Evolutionary conservation across 1,139 yeast genomes (phyloP), one percentile per base, ranked within the genome.

Genomic region (Candida labiduridarum): DNA sequence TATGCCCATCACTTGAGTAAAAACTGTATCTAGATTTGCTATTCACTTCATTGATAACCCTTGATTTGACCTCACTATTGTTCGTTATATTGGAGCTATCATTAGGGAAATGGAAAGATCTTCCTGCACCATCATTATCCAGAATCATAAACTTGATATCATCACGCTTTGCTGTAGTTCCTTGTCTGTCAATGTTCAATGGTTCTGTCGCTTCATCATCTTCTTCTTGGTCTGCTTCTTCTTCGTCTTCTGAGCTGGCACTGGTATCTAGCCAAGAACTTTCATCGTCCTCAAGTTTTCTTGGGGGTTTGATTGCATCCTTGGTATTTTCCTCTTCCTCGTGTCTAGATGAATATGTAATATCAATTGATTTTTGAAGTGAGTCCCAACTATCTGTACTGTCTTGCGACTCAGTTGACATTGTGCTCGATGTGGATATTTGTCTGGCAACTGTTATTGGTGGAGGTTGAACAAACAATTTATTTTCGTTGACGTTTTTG

Each of bases 51-150:
- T 43, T 11, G 8, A 33, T 18, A 1, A 39, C 44, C 29, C 41
- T 48, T 11, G 30, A 36, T 45, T 60, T 62, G 2, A 66, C 56
- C 18, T 59, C 58, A 19, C 63, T 58, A 36, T 62, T 59, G 46
- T 75, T 75, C 22, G 80, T 76, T 34, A 72, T 56, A 51, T 76
- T 76, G 4, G 54, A 48, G 11, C 44, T 49, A 49, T 63, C 63
- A 51, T 76, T 74, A 5, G 80, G 81, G 59, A 76, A 76, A 47
- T 67, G 66, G 55, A 75, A 76, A 7, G 61, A 54, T 45, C 59
- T 66, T 0, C 78, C 78, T 1, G 63, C 61, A 3, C 79, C 80
- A 22, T 57, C 62, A 50, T 73, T 72, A 18, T 47, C 46, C 5
- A 30, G n/a, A 40, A 35, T 22, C 9, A 14, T 33, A 2, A 18